Percentiles rank a stretch among this genome's conserved stretches.
Evolutionary conservation across 345 rosid genomes (phyloP).

Genomic region (Conringia planisiliqua): DNA sequence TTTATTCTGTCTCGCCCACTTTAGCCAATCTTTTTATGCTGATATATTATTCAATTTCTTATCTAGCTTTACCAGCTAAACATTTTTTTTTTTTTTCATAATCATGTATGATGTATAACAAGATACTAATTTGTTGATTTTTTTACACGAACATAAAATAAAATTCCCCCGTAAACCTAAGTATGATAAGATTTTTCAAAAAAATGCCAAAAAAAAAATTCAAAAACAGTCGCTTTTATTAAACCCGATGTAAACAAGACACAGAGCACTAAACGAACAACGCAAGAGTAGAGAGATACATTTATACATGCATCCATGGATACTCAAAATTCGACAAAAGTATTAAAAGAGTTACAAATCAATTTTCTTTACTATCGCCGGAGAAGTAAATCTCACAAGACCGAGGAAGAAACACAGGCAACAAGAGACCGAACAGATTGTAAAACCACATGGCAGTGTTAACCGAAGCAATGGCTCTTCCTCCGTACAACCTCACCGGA

Average conservation of each 20-base stretch:
- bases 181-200: too few relatives aligned
- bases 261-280: conserved; percentile 1
- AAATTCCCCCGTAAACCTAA: too few relatives aligned
- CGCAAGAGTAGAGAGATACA: not conserved
- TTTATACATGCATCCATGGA: not conserved
- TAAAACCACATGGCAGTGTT: conserved; percentile 75
- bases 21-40: not conserved
- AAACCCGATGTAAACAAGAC: not conserved
- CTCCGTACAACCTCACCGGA: conserved; percentile 45
- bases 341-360: not conserved
- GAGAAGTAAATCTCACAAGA: conserved; percentile 67
- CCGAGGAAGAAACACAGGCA: conserved; percentile 77
- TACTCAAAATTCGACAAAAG: not conserved
- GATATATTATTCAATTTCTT: not conserved
- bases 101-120: too few relatives aligned
- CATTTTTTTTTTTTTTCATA: not conserved
- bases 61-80: not conserved
- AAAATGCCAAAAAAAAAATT: not conserved
- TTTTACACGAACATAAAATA: too few relatives aligned
- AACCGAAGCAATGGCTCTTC: conserved; percentile 60
- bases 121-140: too few relatives aligned
- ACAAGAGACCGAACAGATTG: conserved; percentile 75
- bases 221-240: not conserved
- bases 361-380: conserved; percentile 24
- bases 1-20: not conserved